Conservation (phyloP, 176 grass and related monocot species). For the Puccinellia tenuiflora region DNA sequence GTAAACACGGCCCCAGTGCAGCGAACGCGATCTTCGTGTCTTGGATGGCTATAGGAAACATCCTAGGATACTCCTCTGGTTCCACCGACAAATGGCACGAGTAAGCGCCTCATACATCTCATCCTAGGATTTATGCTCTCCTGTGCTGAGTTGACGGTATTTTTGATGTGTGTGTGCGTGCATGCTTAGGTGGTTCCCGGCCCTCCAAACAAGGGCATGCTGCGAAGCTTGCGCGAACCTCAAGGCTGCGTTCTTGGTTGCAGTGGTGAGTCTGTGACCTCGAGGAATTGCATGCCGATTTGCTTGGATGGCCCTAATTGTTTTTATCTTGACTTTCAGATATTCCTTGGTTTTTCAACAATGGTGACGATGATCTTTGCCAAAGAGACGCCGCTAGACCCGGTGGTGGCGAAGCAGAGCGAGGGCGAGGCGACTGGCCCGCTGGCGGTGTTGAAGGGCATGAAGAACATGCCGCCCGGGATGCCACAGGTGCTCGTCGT, state of each 20-base stretch:
- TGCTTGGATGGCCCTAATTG: not conserved
- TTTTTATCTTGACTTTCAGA: slow-evolving; percentile 3
- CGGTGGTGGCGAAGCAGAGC: not conserved
- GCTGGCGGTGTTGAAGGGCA: slow-evolving; percentile 37
- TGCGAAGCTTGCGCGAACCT: slow-evolving; percentile 80
- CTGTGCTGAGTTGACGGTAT: not conserved
- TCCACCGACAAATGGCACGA: slow-evolving; percentile 60
- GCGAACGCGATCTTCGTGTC: slow-evolving; percentile 84
- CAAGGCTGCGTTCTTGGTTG: slow-evolving; percentile 76
- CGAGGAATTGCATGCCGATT: not conserved
- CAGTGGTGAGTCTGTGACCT: slow-evolving; percentile 33
- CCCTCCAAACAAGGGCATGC: slow-evolving; percentile 61
- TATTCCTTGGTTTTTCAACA: slow-evolving; percentile 42
- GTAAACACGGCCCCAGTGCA: slow-evolving; percentile 45
- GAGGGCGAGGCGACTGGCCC: slow-evolving; percentile 19
- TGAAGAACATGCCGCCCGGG: slow-evolving; percentile 66
- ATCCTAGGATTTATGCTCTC: not conserved
- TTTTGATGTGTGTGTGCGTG: not conserved
- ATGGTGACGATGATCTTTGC: slow-evolving; percentile 53
- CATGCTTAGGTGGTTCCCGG: slow-evolving; percentile 68
- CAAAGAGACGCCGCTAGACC: slow-evolving; percentile 45
- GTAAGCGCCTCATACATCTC: slow-evolving; percentile 2
- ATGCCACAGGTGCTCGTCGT: slow-evolving; percentile 74
- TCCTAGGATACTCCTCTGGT: slow-evolving; percentile 74
- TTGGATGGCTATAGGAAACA: slow-evolving; percentile 88